Evolutionary conservation across 2,329 filamentous ascomycete species (phyloP), one percentile per base, ranked within the genome.

Genomic region (Aspergillus luchuensis): DNA sequence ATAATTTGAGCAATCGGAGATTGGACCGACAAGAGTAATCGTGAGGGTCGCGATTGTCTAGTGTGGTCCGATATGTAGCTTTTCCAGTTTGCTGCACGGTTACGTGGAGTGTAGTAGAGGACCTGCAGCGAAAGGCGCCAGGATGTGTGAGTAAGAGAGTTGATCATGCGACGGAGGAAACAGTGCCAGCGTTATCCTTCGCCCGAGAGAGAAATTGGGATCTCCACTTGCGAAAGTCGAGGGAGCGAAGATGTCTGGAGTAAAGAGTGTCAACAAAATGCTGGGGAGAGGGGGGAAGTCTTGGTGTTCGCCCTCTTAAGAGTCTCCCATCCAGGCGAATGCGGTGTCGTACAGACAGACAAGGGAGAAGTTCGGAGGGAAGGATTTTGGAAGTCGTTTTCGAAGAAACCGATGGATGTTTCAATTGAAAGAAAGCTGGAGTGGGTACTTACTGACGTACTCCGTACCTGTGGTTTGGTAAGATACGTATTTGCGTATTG

Each of bases 51-150:
- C 50, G 59, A 58, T 62, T 56, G 59, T 63, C 63, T 69, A 72
- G 67, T 69, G 71, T 64, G 63, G 61, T 63, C 67, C 67, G 59
- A 62, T 58, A 63, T 63, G 64, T 67, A 68, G 66, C 65, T 70
- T 65, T 69, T 67, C 66, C 63, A 67, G 63, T 64, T 57, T 69
- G 64, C 66, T 75, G 73, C 72, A 72, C 70, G 65, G 68, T 75
- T 74, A 74, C 72, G 72, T 74, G 71, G 67, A 69, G 66, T 62
- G 67, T 69, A 64, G 64, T 68, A 65, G 56, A 68, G 63, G 66
- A 66, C 65, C 66, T 69, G 66, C 67, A 68, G 64, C 59, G 63
- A 67, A 66, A 70, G 63, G 59, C 64, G 62, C 66, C 62, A 63
- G 62, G 61, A 66, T 66, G 60, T 66, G 60, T 61, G 65, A 68